These are phyloP conservation scores for Purpureocillium lavendulum DNA, from an alignment of 2,329 filamentous ascomycete genomes.

Conservation along the genomic window DNA sequence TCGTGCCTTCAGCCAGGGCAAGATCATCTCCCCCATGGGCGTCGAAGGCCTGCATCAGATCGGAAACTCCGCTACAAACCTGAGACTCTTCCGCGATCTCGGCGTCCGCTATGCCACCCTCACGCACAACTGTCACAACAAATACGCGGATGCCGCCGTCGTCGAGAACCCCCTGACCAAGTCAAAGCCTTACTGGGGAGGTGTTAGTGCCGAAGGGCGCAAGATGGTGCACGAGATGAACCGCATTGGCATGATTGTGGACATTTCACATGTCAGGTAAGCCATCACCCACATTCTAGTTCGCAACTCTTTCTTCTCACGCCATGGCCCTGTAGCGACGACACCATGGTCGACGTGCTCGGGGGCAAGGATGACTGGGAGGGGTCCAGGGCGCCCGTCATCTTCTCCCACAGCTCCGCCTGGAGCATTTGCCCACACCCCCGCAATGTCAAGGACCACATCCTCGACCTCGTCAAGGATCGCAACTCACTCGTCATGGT, in stretches of 20 bases:
- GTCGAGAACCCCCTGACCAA: constrained; percentile 41
- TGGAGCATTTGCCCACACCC: constrained; percentile 78
- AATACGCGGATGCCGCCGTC: constrained; percentile 77
- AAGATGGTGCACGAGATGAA: constrained; percentile 83
- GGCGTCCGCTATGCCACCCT: constrained; percentile 84
- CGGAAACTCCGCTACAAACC: constrained; percentile 69
- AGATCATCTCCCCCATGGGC: constrained; percentile 69
- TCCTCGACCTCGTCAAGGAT: constrained; percentile 67
- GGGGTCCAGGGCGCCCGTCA: constrained; percentile 72
- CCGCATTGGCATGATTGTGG: constrained; percentile 86
- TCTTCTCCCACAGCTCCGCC: constrained; percentile 83
- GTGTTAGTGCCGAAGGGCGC: constrained; percentile 63
- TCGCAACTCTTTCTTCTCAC: neutral
- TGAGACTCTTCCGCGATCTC: constrained; percentile 67
- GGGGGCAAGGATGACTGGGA: constrained; percentile 54
- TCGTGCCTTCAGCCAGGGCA: constrained; percentile 48
- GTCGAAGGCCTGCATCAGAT: constrained; percentile 92
- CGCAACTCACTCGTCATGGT: constrained; percentile 79
- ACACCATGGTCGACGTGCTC: constrained; percentile 81
- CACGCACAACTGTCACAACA: constrained; percentile 91
- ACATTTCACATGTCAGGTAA: constrained; percentile 62
- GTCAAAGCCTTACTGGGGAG: constrained; percentile 56
- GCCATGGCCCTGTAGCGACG: constrained; percentile 46
- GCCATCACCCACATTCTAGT: neutral
- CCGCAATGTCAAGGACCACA: constrained; percentile 80